These are phyloP conservation scores for Xylariales sp. DNA, from an alignment of 2,329 filamentous ascomycete species.

Conservation along the genomic window DNA sequence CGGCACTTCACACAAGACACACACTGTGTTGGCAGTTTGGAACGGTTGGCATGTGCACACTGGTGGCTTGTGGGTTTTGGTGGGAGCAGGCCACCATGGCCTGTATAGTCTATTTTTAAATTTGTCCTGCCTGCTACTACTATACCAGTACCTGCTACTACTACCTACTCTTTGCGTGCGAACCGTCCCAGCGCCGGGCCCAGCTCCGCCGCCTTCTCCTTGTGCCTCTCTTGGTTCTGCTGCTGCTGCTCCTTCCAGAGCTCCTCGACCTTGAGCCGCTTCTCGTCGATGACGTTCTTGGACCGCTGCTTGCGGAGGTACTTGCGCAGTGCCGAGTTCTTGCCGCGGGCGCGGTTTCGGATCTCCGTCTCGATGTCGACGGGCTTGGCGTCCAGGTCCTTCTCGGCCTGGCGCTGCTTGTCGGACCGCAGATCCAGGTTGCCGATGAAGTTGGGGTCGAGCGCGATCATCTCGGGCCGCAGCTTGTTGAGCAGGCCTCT, in stretches of 20 bases:
- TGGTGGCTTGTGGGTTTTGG: no score
- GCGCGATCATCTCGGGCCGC: conserved; percentile 92
- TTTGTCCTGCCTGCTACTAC: no score
- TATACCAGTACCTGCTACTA: no score
- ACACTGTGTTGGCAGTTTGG: no score
- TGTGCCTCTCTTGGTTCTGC: conserved; percentile 56
- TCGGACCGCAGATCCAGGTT: conserved; percentile 79
- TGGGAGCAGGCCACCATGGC: no score
- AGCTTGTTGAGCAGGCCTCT: conserved; percentile 89
- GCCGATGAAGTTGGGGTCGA: conserved; percentile 89
- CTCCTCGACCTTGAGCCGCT: conserved; percentile 80
- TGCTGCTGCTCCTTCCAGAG: conserved; percentile 69
- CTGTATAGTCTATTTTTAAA: no score
- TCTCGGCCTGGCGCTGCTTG: conserved; percentile 70
- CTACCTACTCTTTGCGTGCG: conserved; percentile 62
- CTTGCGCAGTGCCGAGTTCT: conserved; percentile 84
- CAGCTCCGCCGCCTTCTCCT: conserved; percentile 67
- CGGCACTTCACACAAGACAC: no score
- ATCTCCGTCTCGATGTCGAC: conserved; percentile 56
- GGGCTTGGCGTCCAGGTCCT: conserved; percentile 70
- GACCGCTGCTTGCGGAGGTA: conserved; percentile 88
- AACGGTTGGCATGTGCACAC: no score
- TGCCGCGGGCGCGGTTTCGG: conserved; percentile 76
- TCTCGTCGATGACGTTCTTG: conserved; percentile 95
- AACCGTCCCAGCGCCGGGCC: conserved; percentile 86